A percentile compares a stretch with the other conserved stretches of the same genome.
phyloP scores from a whole-genome alignment of 106 monocot species.

The Allium sativum region DNA sequence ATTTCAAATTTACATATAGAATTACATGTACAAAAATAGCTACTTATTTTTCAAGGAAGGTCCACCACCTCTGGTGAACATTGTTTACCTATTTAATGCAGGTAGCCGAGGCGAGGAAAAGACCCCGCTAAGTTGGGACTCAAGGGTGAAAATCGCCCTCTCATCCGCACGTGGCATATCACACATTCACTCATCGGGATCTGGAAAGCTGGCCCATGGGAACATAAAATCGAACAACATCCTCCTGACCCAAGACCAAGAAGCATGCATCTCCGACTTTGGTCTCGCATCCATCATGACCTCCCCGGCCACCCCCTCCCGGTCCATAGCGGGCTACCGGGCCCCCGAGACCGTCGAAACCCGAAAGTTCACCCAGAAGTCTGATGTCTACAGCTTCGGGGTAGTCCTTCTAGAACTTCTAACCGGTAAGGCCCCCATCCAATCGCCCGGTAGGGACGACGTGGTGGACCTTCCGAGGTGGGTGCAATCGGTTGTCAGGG shows the following conservation, averaged over 20 bases:
- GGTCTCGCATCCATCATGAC: slow-evolving; percentile 52
- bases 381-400: slow-evolving; percentile 85
- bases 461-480: slow-evolving; percentile 51
- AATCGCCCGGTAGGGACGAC: slow-evolving; percentile 38
- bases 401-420: slow-evolving; percentile 78
- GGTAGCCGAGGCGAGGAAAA: slow-evolving; percentile 26
- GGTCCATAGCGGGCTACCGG: slow-evolving; percentile 42
- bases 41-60: too few species aligned
- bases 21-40: too few species aligned
- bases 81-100: slow-evolving; percentile 6
- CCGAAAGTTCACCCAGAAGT: slow-evolving; percentile 51
- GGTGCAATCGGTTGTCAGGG: slow-evolving; percentile 78
- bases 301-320: slow-evolving; percentile 20
- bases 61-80: too few species aligned
- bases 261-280: slow-evolving; percentile 42
- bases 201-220: slow-evolving; percentile 40
- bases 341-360: slow-evolving; percentile 63
- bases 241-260: slow-evolving; percentile 28
- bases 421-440: slow-evolving; percentile 70
- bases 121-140: slow-evolving; percentile 41
- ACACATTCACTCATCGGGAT: slow-evolving; percentile 38
- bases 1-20: background rate
- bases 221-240: slow-evolving; percentile 59
- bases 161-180: slow-evolving; percentile 41
- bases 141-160: slow-evolving; percentile 42